These are phyloP conservation scores for Annulohypoxylon truncatum DNA, from an alignment of 2,329 filamentous ascomycete genomes.

Conservation along the genomic window DNA sequence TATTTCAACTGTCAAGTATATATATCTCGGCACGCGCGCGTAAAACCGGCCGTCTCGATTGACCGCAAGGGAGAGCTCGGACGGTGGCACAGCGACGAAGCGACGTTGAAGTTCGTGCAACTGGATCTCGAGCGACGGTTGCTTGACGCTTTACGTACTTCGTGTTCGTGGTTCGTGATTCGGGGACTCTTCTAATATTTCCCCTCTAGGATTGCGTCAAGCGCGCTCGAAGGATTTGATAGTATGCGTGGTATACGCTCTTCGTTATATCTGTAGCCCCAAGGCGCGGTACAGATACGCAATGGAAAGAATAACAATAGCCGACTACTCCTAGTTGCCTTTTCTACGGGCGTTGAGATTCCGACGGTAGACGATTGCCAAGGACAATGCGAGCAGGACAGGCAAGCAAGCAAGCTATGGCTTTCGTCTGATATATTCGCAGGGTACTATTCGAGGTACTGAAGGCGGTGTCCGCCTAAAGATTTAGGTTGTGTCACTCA, in stretches of 20 bases:
- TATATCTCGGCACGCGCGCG: conserved; percentile 34
- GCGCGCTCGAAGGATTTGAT: conserved; percentile 26
- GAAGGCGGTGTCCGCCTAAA: conserved; percentile 33
- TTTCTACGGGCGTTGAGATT: conserved; percentile 30
- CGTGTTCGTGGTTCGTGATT: conserved; percentile 30
- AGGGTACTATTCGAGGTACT: conserved; percentile 15
- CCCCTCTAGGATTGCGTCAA: conserved; percentile 29
- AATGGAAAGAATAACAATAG: conserved; percentile 36
- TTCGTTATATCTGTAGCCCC: conserved; percentile 32
- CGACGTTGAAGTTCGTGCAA: conserved; percentile 31
- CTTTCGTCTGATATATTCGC: conserved; percentile 10
- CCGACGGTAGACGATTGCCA: conserved; percentile 33
- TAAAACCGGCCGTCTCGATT: conserved; percentile 24
- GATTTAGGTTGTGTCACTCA: conserved; percentile 40
- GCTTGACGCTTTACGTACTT: conserved; percentile 29
- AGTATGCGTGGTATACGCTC: conserved; percentile 35
- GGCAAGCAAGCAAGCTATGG: conserved; percentile 14
- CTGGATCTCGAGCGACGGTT: conserved; percentile 30
- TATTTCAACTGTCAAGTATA: conserved; percentile 16
- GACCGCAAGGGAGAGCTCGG: conserved; percentile 19
- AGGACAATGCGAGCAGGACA: conserved; percentile 18
- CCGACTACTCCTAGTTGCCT: conserved; percentile 26
- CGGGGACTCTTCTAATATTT: conserved; percentile 29
- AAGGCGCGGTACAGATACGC: conserved; percentile 33
- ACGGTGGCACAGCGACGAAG: conserved; percentile 29